These are phyloP conservation scores for Pluteus cervinus DNA, from an alignment of 768 basidiomycete genomes.

Conservation along the genomic window DNA sequence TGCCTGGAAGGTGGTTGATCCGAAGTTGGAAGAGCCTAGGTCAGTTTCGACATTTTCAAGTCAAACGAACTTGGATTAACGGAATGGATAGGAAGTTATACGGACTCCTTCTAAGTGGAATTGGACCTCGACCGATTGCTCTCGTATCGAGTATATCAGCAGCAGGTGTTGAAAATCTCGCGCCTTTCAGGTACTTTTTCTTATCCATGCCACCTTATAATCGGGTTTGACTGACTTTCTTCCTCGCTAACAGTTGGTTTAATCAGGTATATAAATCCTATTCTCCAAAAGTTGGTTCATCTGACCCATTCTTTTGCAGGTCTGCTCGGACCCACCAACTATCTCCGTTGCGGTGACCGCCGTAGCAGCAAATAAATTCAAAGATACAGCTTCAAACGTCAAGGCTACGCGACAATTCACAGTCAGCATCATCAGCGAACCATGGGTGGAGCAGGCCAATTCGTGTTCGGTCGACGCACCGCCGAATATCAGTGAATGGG, in stretches of 20 bases:
- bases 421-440: slow-evolving; percentile 71
- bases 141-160: slow-evolving; percentile 59
- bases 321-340: slow-evolving; percentile 55
- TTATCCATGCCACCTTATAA: background rate
- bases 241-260: slow-evolving; percentile 34
- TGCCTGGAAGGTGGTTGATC: slow-evolving; percentile 34
- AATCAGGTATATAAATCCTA: slow-evolving; percentile 24
- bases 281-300: no score
- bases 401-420: slow-evolving; percentile 60
- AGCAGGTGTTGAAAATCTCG: slow-evolving; percentile 51
- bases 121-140: slow-evolving; percentile 63
- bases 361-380: slow-evolving; percentile 20
- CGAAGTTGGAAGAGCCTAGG: slow-evolving; percentile 27
- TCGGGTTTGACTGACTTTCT: background rate
- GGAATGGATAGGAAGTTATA: slow-evolving; percentile 29
- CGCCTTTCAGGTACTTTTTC: slow-evolving; percentile 41
- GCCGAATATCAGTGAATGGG: slow-evolving; percentile 50
- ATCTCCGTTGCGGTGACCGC: slow-evolving; percentile 45
- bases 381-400: slow-evolving; percentile 67
- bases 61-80: background rate
- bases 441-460: slow-evolving; percentile 57
- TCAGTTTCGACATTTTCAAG: slow-evolving; percentile 9
- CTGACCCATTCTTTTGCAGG: no score
- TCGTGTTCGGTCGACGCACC: slow-evolving; percentile 47
- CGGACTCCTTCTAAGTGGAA: slow-evolving; percentile 42